Evolutionary conservation across 2,329 filamentous ascomycete species (phyloP).

Genomic region (Aspergillus pseudoviridinutans): DNA sequence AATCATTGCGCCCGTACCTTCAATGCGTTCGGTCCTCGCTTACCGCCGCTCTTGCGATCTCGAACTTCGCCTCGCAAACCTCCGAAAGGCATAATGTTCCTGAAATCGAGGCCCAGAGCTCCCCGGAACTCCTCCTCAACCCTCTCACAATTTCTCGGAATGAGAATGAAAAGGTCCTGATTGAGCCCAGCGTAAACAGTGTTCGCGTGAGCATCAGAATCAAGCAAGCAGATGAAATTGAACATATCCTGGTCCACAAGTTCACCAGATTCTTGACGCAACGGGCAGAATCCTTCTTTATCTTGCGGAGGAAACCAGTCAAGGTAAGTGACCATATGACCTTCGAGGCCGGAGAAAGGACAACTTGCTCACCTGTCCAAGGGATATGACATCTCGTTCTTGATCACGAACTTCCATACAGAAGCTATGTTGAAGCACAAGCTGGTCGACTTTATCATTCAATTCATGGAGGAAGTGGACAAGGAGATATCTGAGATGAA

Average conservation of each 20-base stretch:
- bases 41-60: conserved; percentile 86
- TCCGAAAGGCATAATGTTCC: conserved; percentile 97
- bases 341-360: neutral
- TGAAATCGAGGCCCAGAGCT: conserved; percentile 89
- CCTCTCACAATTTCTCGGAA: conserved; percentile 88
- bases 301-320: conserved; percentile 89
- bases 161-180: conserved; percentile 93
- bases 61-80: conserved; percentile 96
- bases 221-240: conserved; percentile 99
- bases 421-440: conserved; percentile 99
- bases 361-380: conserved; percentile 35
- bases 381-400: conserved; percentile 98
- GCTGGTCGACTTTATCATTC: conserved; percentile 96
- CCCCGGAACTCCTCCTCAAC: conserved; percentile 89
- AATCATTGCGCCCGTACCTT: conserved; percentile 94
- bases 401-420: conserved; percentile 98
- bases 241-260: conserved; percentile 96
- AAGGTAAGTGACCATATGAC: conserved; percentile 56
- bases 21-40: conserved; percentile 93
- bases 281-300: conserved; percentile 94
- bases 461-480: conserved; percentile 99
- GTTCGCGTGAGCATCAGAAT: conserved; percentile 97
- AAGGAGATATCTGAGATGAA: conserved; percentile 99
- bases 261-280: conserved; percentile 96
- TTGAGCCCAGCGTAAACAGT: conserved; percentile 95